A percentile compares a stretch with the other conserved stretches of the same genome.
These are phyloP conservation scores for Cercospora canescens DNA, from an alignment of 2,329 filamentous ascomycete species.

Conservation along the genomic window DNA sequence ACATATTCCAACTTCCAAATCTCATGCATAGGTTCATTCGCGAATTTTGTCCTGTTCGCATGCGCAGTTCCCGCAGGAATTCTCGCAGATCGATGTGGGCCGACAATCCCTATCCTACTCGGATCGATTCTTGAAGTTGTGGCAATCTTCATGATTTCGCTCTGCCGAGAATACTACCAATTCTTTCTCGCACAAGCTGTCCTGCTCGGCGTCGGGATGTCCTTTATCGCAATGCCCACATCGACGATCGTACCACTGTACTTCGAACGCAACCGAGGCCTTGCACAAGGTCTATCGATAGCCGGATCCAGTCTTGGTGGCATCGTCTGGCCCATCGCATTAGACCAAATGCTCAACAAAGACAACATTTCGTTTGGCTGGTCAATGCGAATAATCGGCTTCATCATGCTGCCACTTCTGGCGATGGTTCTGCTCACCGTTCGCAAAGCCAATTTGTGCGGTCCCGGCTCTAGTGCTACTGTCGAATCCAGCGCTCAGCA, in stretches of 20 bases:
- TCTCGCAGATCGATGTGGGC: conserved; percentile 32
- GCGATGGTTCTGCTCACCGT: conserved; percentile 19
- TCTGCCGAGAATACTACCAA: conserved; percentile 53
- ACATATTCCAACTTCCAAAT: conserved; percentile 29
- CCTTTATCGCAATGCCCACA: conserved; percentile 47
- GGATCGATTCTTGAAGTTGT: conserved; percentile 39
- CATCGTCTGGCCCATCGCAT: conserved; percentile 43
- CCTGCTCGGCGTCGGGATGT: conserved; percentile 44
- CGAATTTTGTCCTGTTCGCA: conserved; percentile 28
- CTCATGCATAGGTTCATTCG: conserved; percentile 34
- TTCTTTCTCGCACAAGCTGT: conserved; percentile 55
- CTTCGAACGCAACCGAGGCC: conserved; percentile 50
- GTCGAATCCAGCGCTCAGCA: neutral
- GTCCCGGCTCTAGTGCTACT: neutral
- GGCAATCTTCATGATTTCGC: conserved; percentile 50
- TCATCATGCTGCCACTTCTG: conserved; percentile 48
- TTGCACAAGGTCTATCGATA: conserved; percentile 42
- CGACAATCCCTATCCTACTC: conserved; percentile 22
- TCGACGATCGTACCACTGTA: conserved; percentile 47
- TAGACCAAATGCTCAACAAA: conserved; percentile 50
- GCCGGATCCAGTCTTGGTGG: conserved; percentile 16
- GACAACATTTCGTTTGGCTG: conserved; percentile 54
- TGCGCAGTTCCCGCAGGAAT: conserved; percentile 31
- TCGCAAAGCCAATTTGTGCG: neutral
- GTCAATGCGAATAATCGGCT: conserved; percentile 54